Base-by-base conservation (phyloP, 2,329 filamentous ascomycete species). In the Epichloe sibirici region DNA sequence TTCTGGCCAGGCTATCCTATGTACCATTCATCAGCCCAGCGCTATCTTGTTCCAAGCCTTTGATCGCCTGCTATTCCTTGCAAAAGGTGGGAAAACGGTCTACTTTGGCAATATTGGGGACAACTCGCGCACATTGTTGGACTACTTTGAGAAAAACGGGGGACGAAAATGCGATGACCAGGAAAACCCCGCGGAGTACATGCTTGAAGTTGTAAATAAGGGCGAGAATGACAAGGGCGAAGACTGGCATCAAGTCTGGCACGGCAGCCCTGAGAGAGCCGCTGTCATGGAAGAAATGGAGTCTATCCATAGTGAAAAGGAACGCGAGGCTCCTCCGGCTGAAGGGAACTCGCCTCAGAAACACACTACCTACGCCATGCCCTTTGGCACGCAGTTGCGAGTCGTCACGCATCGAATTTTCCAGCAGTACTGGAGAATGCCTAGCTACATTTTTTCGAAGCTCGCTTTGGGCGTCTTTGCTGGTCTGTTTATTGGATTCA, bases 371-470 rank as follows among this genome's bases (percentile, higher is more conserved):
- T 95, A 94, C 56, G 89, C 90, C 4, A 85, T 87, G 59, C 83
- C 88, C 0, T 86, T 94, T 62, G 55, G 54, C 0, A 61, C 71
- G 0, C 90, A 95, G 63, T 67, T 91, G 1, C 68, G 66, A 44
- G 74, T 82, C 54, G 86, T 88, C 43, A 81, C 79, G 2, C 59
- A 74, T 8, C 82, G 88, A 53, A 80, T 90, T 5, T 90, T 90
- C 68, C 78, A 88, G 61, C 88, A 93, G 63, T 90, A 90, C 73
- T 91, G 88, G 86, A 79, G 88, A 45, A 88, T 82, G 52, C 88
- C 88, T 0, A 74, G 74, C 11, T 93, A 93, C 67, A 82, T 93
- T 61, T 86, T 88, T 66, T 78, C 85, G 53, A 91, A 91, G 69
- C 65, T 79, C 2, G 65, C 75, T 1, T 76, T 91, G 17, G 82